These are phyloP conservation scores for Talaromyces nanjingensis DNA, from an alignment of 495 filamentous ascomycete species.

Conservation along the genomic window DNA sequence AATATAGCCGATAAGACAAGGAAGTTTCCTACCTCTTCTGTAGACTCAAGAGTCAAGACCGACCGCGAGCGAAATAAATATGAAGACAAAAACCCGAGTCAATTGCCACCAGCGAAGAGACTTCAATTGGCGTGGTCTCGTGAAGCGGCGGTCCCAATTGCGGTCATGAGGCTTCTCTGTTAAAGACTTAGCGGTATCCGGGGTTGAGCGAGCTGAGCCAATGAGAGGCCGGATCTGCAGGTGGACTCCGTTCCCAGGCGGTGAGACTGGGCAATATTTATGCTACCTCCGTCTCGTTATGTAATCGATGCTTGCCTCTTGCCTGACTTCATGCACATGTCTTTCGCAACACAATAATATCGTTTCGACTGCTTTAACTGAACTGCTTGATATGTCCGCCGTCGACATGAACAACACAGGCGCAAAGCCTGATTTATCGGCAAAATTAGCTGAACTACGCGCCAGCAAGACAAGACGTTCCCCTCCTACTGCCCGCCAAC, in stretches of 20 bases:
- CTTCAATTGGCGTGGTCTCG: not conserved
- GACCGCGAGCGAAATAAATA: not conserved
- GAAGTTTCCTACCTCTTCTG: not conserved
- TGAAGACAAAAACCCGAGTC: not conserved
- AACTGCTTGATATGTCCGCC: not conserved
- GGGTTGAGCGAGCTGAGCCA: not conserved
- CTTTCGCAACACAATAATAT: not conserved
- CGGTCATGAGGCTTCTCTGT: not conserved
- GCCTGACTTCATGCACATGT: not conserved
- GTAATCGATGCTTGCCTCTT: not conserved
- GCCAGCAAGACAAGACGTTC: constrained; percentile 50
- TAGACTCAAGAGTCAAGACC: not conserved
- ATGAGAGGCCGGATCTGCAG: not conserved
- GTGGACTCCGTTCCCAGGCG: not conserved
- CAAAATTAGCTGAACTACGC: constrained; percentile 62
- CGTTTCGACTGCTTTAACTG: not conserved
- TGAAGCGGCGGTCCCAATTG: not conserved
- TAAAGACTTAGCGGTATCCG: not conserved
- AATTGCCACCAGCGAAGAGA: not conserved
- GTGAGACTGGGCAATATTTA: not conserved
- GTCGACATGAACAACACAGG: constrained; percentile 16
- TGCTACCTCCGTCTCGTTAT: not conserved
- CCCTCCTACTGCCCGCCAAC: constrained; percentile 33
- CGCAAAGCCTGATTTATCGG: constrained; percentile 48
- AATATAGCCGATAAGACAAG: not conserved